These are phyloP conservation scores for Sclerotinia nivalis DNA, from an alignment of 2,329 filamentous ascomycete species.

Conservation along the genomic window DNA sequence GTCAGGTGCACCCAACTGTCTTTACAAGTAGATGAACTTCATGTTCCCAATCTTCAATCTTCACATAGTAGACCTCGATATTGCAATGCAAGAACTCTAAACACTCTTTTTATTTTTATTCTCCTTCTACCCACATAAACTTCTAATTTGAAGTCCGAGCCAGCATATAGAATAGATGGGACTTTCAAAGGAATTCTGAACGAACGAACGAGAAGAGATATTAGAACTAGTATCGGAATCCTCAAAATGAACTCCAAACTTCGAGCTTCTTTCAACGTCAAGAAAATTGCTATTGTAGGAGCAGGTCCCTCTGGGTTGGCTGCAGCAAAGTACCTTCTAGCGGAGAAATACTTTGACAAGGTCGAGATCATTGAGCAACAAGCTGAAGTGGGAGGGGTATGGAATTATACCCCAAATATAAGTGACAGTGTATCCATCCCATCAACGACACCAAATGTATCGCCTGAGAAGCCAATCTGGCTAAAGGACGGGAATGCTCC, in stretches of 20 bases:
- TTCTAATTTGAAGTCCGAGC: no score
- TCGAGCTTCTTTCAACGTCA: constrained; percentile 45
- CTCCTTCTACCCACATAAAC: not conserved
- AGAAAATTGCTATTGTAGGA: constrained; percentile 74
- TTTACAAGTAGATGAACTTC: not conserved
- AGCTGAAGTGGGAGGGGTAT: constrained; percentile 74
- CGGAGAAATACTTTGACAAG: constrained; percentile 66
- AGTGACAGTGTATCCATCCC: constrained; percentile 58
- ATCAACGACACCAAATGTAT: constrained; percentile 64
- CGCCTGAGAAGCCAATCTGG: constrained; percentile 64
- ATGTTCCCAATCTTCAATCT: not conserved
- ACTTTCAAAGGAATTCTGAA: not conserved
- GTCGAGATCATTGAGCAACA: constrained; percentile 85
- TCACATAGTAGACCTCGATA: not conserved
- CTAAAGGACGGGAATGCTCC: constrained; percentile 43
- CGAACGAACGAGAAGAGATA: not conserved
- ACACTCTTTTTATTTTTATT: not conserved
- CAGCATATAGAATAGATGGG: not conserved
- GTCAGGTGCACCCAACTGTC: not conserved
- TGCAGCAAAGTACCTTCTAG: constrained; percentile 76
- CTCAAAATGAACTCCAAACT: constrained; percentile 35
- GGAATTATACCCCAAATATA: constrained; percentile 67
- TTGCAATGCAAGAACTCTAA: not conserved
- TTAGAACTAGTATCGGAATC: not conserved
- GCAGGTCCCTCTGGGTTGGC: constrained; percentile 79